Evolutionary conservation across 257 asterid genomes (phyloP).

Genomic region (Jacaranda mimosifolia): DNA sequence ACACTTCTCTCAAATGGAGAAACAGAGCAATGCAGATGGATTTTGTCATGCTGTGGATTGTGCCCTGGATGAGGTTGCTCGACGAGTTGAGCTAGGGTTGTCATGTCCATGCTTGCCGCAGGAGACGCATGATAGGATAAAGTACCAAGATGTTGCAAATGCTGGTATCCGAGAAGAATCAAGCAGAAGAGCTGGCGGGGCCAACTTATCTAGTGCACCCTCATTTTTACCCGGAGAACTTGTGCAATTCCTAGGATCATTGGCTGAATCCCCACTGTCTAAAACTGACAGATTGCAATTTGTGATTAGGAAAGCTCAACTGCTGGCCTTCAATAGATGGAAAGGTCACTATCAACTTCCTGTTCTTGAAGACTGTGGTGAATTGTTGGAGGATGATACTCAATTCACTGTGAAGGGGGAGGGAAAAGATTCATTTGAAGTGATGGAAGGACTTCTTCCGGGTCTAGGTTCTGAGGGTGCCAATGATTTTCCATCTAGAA

Average conservation of each 20-base stretch:
- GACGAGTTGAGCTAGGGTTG: constrained; percentile 70
- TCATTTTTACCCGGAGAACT: constrained; percentile 56
- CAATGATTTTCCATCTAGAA: constrained; percentile 41
- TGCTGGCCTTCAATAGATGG: constrained; percentile 70
- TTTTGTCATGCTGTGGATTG: constrained; percentile 61
- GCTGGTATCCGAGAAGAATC: constrained; percentile 57
- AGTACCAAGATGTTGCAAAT: constrained; percentile 52
- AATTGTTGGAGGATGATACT: constrained; percentile 47
- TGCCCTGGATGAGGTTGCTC: constrained; percentile 67
- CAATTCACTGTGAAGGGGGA: constrained; percentile 33
- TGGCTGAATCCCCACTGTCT: constrained; percentile 59
- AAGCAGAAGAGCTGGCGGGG: constrained; percentile 51
- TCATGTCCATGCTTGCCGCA: constrained; percentile 71
- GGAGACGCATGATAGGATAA: constrained; percentile 50
- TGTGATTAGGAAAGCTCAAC: constrained; percentile 54
- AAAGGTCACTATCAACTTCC: constrained; percentile 63
- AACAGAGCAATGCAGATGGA: constrained; percentile 54
- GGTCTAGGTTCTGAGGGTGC: constrained; percentile 40
- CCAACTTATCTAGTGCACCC: constrained; percentile 43
- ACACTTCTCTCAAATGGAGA: constrained; percentile 68
- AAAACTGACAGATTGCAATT: constrained; percentile 50
- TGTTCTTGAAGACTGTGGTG: constrained; percentile 37
- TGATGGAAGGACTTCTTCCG: constrained; percentile 35
- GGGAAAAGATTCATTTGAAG: constrained; percentile 33
- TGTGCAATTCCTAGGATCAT: constrained; percentile 46